Conservation (phyloP, 2,329 filamentous ascomycete genomes). For the Fusarium phyllophilum region DNA sequence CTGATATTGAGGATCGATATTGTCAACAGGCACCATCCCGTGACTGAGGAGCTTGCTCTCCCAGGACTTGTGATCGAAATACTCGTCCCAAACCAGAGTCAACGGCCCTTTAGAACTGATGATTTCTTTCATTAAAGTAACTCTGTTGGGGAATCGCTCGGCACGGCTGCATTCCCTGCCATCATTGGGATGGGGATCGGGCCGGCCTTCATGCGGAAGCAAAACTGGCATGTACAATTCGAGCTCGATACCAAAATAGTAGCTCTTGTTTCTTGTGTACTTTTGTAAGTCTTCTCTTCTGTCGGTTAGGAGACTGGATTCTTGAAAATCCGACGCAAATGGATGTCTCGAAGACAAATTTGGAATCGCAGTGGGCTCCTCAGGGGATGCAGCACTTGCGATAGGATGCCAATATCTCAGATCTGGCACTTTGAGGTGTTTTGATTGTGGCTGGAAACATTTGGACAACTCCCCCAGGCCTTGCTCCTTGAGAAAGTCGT, state of each 20-base stretch:
- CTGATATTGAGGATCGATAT: slow-evolving; percentile 7
- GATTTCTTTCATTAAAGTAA: background rate
- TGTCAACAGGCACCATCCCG: background rate
- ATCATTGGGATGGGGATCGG: slow-evolving; percentile 15
- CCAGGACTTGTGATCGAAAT: background rate
- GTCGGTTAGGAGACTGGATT: background rate
- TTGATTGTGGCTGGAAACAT: background rate
- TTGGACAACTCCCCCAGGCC: background rate
- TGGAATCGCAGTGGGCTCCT: background rate
- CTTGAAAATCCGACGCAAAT: background rate
- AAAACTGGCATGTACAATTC: slow-evolving; percentile 23
- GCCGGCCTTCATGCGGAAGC: background rate
- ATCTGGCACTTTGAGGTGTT: background rate
- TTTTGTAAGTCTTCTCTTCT: background rate
- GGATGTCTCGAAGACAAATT: background rate
- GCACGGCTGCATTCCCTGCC: background rate
- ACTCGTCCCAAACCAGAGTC: background rate
- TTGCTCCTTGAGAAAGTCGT: background rate
- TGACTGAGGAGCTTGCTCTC: slow-evolving; percentile 3
- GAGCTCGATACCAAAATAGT: slow-evolving; percentile 38
- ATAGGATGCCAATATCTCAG: slow-evolving; percentile 8
- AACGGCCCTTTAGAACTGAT: background rate
- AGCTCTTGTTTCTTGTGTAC: background rate
- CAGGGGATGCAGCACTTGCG: background rate
- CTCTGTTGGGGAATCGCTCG: background rate